These are phyloP conservation scores for Aureobasidium sp. DNA, from an alignment of 2,329 filamentous ascomycete genomes.

Conservation along the genomic window DNA sequence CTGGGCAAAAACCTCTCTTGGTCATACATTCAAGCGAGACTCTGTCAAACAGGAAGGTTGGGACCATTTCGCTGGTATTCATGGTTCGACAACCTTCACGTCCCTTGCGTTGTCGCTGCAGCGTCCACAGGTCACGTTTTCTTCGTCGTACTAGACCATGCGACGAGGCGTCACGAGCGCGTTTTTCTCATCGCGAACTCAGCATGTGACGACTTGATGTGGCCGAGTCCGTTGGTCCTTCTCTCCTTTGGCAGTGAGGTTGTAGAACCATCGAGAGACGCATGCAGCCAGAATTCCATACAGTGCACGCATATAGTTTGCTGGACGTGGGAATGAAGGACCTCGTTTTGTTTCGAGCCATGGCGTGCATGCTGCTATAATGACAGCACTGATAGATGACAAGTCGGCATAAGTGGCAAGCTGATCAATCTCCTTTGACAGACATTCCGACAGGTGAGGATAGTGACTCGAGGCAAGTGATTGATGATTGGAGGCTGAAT, in stretches of 20 bases:
- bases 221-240: neutral
- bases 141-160: conserved; percentile 9
- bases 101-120: conserved; percentile 14
- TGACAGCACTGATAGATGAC: neutral
- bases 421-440: neutral
- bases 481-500: neutral
- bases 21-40: conserved; percentile 7
- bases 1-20: neutral
- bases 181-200: neutral
- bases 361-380: neutral
- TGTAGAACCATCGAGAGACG: neutral
- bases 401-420: neutral
- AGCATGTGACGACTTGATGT: neutral
- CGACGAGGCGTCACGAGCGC: conserved; percentile 12
- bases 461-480: conserved; percentile 2
- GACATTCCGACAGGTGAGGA: neutral
- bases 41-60: neutral
- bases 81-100: neutral
- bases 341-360: neutral
- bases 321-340: conserved; percentile 5
- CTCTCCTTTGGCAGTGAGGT: neutral
- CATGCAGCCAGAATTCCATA: neutral
- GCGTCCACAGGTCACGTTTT: conserved; percentile 12
- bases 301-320: conserved; percentile 10
- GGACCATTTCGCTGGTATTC: neutral